These are phyloP conservation scores for Otatea glauca DNA, from an alignment of 176 grass and related monocot genomes.

Conservation along the genomic window DNA sequence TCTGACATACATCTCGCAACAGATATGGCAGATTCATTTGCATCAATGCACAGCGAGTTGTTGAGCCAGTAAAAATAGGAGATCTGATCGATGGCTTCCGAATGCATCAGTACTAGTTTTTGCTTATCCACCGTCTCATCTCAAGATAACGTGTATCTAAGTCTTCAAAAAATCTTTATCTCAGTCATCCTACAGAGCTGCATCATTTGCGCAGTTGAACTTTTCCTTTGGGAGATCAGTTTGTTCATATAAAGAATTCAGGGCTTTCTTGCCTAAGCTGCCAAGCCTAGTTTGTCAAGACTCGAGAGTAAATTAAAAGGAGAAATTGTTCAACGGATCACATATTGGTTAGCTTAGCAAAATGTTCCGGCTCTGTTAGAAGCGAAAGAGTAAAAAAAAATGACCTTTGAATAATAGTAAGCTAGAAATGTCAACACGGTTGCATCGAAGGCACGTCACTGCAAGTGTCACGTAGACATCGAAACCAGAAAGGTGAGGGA, in stretches of 20 bases:
- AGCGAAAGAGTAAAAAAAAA: constrained; percentile 36
- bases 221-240: background rate
- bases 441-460: constrained; percentile 44
- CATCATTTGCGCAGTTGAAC: background rate
- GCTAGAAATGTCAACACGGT: constrained; percentile 52
- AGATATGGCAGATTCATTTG: background rate
- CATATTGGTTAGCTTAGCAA: background rate
- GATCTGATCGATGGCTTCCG: background rate
- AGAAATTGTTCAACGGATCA: background rate
- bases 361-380: constrained; percentile 24
- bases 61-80: too few relatives aligned
- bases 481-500: background rate
- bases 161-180: background rate
- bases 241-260: background rate
- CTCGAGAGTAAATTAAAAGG: background rate
- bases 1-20: background rate
- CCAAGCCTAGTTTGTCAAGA: background rate
- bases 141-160: background rate
- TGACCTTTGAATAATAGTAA: background rate
- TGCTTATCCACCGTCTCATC: constrained; percentile 4
- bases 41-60: background rate
- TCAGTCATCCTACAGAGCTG: background rate
- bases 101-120: background rate
- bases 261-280: background rate
- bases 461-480: background rate